phyloP scores from a whole-genome alignment of 2,329 filamentous ascomycete species.

The Didymella pinodella region DNA sequence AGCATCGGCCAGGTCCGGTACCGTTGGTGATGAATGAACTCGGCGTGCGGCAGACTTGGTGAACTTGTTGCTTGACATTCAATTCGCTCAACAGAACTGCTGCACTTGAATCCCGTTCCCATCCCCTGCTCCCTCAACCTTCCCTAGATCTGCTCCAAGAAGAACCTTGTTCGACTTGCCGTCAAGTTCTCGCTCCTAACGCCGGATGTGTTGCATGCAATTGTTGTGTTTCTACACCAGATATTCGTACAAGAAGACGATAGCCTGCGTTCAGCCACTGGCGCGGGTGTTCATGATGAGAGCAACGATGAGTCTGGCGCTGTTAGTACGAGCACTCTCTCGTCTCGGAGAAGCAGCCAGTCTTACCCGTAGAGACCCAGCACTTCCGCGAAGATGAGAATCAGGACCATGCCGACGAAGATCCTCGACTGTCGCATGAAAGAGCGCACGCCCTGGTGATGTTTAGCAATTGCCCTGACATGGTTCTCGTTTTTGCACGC shows the following conservation, averaged over 20 bases:
- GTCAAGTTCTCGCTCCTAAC: slow-evolving; percentile 11
- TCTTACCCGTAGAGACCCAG: slow-evolving; percentile 92
- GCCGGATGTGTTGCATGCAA: slow-evolving; percentile 22
- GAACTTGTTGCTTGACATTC: not conserved
- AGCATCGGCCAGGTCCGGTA: not conserved
- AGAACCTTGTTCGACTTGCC: not conserved
- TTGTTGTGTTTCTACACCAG: slow-evolving; percentile 30
- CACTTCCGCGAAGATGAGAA: slow-evolving; percentile 98
- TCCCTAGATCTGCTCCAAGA: not conserved
- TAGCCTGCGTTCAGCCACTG: slow-evolving; percentile 58
- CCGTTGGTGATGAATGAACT: slow-evolving; percentile 1
- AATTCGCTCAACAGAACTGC: not conserved
- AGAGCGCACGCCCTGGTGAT: slow-evolving; percentile 74
- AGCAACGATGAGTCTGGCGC: slow-evolving; percentile 81
- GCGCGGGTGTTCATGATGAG: slow-evolving; percentile 91
- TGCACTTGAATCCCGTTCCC: not conserved
- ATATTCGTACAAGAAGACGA: slow-evolving; percentile 41
- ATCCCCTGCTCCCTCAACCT: not conserved
- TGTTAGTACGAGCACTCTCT: slow-evolving; percentile 21
- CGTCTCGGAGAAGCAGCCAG: not conserved
- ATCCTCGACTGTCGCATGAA: slow-evolving; percentile 97
- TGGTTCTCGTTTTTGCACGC: slow-evolving; percentile 39
- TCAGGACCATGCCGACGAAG: slow-evolving; percentile 98
- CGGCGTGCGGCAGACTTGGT: slow-evolving; percentile 3
- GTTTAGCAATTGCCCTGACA: slow-evolving; percentile 25